Base-by-base conservation (phyloP, 2,329 filamentous ascomycete species). In the Karstenula rhodostoma region DNA sequence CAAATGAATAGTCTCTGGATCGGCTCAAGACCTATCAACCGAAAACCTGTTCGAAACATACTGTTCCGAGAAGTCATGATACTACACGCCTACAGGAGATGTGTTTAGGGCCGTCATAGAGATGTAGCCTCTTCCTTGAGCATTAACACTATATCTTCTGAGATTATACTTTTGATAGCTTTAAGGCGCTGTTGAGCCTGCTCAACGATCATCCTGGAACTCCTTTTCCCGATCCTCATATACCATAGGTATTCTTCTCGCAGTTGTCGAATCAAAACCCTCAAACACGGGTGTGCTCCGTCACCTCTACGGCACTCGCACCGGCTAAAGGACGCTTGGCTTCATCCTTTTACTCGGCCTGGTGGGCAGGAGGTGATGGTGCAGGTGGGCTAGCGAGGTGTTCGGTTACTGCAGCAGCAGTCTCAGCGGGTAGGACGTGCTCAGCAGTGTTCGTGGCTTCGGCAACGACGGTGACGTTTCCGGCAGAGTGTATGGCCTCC, bases 381-480 rank as follows among this genome's bases (percentile, higher is more conserved):
- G 46, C 15, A 33, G 25, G 13, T 3, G 46, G 17, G 17, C 27
- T 15, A 19, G 46, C n/a, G 10, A 27, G 46, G 32, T 33, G 46
- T 27, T 49, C 27, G 9, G 17, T 12, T 17, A 49, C 27, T 22
- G 27, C 13, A 33, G 27, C 27, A 10, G 46, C 6, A 32, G 25
- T 19, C 46, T 49, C 46, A 9, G 27, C 46, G 9, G 46, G 22
- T 4, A 49, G 3, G 25, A 19, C 35, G 17, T 42, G 35, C 15
- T 53, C 50, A 15, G 35, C 19, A 19, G 35, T 23, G 50, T 13
- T 29, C 13, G 50, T 25, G 33, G 43, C 27, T 27, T 48, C 53
- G 12, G 19, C 32, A 55, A 49, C 35, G 23, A 52, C 15, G 19
- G 52, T 56, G 17, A 43, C 29, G 19, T 42, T 35, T n/a, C 35